phyloP scores from a whole-genome alignment of 2,329 filamentous ascomycete species.

The Penicillium hesseltinei region DNA sequence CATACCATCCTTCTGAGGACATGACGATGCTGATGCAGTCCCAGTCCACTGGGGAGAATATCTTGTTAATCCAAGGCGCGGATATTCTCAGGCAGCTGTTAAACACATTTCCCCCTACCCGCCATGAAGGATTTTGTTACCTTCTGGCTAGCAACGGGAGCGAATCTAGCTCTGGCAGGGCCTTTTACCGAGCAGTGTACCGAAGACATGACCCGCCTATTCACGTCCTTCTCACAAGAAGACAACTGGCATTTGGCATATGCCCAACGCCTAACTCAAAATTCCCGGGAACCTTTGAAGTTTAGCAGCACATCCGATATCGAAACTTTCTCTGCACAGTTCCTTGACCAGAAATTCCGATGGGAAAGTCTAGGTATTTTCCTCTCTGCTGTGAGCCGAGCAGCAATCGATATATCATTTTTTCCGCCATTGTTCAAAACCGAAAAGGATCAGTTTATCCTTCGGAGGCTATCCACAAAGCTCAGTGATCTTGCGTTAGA shows the following conservation, averaged over 20 bases:
- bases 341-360: constrained; percentile 29
- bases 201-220: constrained; percentile 24
- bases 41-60: constrained; percentile 22
- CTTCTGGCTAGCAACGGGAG: constrained; percentile 27
- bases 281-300: constrained; percentile 19
- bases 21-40: constrained; percentile 9
- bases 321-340: constrained; percentile 21
- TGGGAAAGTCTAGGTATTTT: constrained; percentile 45
- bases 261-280: constrained; percentile 21
- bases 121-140: constrained; percentile 27
- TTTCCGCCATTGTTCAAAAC: constrained; percentile 32
- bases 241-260: constrained; percentile 27
- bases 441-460: constrained; percentile 26
- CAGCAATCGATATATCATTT: constrained; percentile 33
- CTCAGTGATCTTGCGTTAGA: constrained; percentile 39
- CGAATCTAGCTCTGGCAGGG: constrained; percentile 28
- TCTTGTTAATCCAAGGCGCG: constrained; percentile 23
- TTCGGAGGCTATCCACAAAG: constrained; percentile 27
- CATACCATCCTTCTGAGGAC: background rate
- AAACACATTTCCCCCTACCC: constrained; percentile 18
- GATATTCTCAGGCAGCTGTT: constrained; percentile 25
- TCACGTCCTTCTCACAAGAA: constrained; percentile 18
- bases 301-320: constrained; percentile 15
- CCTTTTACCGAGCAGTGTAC: constrained; percentile 24
- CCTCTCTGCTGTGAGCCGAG: constrained; percentile 36